Conservation (phyloP, 306 rosid genomes). For the Arachis hypogaea region DNA sequence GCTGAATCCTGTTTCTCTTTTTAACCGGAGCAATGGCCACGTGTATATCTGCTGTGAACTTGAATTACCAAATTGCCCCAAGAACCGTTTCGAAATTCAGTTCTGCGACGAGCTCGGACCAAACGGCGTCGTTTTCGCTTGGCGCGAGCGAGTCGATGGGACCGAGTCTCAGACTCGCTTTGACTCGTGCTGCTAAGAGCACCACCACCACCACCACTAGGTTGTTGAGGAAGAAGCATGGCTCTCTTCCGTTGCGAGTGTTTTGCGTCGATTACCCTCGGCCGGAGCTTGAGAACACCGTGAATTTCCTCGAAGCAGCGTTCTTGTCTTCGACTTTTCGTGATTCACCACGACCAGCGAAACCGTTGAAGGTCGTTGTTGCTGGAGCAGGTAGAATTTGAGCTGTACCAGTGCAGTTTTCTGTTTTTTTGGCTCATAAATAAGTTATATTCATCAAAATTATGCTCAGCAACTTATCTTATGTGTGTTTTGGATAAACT, state of each 20-base stretch:
- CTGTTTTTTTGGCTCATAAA: no score
- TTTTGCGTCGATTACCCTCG: constrained; percentile 90
- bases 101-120: constrained; percentile 33
- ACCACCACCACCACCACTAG: constrained; percentile 6
- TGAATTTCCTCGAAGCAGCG: constrained; percentile 83
- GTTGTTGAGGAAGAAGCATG: constrained; percentile 45
- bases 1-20: not conserved
- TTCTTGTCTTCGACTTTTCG: constrained; percentile 79
- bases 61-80: constrained; percentile 46
- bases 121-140: constrained; percentile 54
- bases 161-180: constrained; percentile 39
- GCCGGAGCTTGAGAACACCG: constrained; percentile 78
- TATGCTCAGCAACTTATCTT: no score
- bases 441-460: no score
- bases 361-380: constrained; percentile 76
- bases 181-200: constrained; percentile 37
- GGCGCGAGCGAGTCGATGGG: constrained; percentile 58
- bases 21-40: constrained; percentile 52
- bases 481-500: no score
- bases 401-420: not conserved
- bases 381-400: constrained; percentile 86
- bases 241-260: constrained; percentile 54
- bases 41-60: constrained; percentile 59
- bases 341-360: constrained; percentile 64
- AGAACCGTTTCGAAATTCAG: constrained; percentile 39